phyloP scores from a whole-genome alignment of 129 eudicot species.

The Mikania micrantha region DNA sequence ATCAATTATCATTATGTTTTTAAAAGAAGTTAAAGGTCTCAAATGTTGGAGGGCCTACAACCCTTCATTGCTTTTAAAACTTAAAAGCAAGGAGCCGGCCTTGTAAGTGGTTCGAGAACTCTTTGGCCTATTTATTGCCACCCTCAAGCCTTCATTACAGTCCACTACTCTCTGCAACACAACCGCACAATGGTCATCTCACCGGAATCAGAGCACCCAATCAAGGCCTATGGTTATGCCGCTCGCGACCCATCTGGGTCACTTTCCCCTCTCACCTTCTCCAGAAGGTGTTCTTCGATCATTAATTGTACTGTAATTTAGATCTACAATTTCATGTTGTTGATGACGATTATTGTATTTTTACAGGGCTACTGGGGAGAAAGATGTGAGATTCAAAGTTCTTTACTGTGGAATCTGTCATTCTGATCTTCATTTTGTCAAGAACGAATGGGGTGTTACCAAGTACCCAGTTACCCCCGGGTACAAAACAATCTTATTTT shows the following conservation, averaged over 20 bases:
- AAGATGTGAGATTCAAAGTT: constrained; percentile 25
- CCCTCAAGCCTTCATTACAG: background rate
- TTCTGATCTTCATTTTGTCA: constrained; percentile 48
- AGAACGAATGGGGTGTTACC: constrained; percentile 47
- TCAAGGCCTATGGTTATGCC: constrained; percentile 47
- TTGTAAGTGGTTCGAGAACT: background rate
- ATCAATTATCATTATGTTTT: too few relatives aligned
- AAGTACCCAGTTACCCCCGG: constrained; percentile 31
- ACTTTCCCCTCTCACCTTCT: constrained; percentile 56
- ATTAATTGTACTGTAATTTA: background rate
- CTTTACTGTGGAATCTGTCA: constrained; percentile 34
- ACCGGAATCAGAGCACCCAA: constrained; percentile 31
- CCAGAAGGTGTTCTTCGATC: constrained; percentile 29
- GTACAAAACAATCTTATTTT: constrained; percentile 5
- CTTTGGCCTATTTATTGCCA: constrained; percentile 6
- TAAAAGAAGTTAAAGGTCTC: too few relatives aligned
- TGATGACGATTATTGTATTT: background rate
- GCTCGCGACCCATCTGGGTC: constrained; percentile 45
- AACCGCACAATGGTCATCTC: constrained; percentile 12
- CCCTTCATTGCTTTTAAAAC: too few relatives aligned
- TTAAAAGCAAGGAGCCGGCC: too few relatives aligned
- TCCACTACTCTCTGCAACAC: background rate
- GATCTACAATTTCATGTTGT: background rate
- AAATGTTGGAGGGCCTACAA: too few relatives aligned
- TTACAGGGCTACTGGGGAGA: constrained; percentile 19